phyloP scores from a whole-genome alignment of 257 asterid species.

The Fraxinus excelsior region DNA sequence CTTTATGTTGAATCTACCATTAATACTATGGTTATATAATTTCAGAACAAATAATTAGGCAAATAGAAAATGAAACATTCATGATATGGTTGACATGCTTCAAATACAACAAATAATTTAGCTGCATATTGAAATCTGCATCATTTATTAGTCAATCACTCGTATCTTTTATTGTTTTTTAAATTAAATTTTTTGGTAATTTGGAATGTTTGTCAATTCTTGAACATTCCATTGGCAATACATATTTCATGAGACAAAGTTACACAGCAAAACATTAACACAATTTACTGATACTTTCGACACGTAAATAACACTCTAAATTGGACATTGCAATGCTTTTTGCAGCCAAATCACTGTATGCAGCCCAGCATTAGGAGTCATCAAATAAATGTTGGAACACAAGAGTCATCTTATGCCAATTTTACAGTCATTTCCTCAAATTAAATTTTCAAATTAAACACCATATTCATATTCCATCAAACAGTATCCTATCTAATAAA shows the following conservation, averaged over 20 bases:
- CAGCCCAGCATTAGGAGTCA: background rate
- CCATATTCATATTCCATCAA: constrained; percentile 12
- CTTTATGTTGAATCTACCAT: no score
- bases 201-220: background rate
- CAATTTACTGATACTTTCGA: background rate
- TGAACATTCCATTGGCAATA: background rate
- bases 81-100: no score
- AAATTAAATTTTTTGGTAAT: no score
- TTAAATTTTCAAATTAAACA: constrained; percentile 15
- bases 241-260: background rate
- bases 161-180: no score
- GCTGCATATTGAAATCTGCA: no score
- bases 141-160: no score
- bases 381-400: background rate
- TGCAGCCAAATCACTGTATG: background rate
- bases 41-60: no score
- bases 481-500: constrained; percentile 6
- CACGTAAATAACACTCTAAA: background rate
- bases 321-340: background rate
- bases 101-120: no score
- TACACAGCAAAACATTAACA: background rate
- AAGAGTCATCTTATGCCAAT: background rate
- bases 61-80: no score
- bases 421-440: no score
- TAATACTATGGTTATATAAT: no score